Percentiles rank a stretch among this genome's conserved stretches.
Conservation (phyloP, 2,329 filamentous ascomycete species). For the Mycocentrospora acerina region DNA sequence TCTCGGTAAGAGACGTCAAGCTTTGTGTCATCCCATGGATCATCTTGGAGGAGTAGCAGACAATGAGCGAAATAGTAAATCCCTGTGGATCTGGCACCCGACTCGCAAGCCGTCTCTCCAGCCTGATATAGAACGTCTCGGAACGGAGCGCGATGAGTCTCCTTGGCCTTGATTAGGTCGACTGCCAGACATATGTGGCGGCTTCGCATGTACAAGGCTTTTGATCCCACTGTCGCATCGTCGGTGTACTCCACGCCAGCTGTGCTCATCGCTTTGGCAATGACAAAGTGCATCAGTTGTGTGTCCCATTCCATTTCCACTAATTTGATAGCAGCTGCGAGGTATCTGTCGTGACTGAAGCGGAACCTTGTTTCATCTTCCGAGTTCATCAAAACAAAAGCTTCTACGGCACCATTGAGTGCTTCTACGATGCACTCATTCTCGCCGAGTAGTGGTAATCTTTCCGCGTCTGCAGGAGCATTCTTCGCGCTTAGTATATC, state of each 20-base stretch:
- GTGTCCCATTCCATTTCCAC: conserved; percentile 62
- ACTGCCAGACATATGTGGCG: conserved; percentile 79
- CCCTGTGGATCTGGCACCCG: conserved; percentile 78
- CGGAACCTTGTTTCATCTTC: conserved; percentile 83
- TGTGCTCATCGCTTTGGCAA: conserved; percentile 78
- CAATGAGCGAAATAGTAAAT: conserved; percentile 79
- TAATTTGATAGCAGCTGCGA: conserved; percentile 64
- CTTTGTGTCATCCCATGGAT: conserved; percentile 71
- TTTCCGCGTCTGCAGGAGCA: conserved; percentile 42
- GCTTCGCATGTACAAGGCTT: conserved; percentile 68
- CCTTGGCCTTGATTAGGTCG: conserved; percentile 69
- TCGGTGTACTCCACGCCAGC: conserved; percentile 59
- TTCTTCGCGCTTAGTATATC: conserved; percentile 74
- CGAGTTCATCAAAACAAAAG: conserved; percentile 77
- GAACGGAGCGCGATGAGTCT: conserved; percentile 64
- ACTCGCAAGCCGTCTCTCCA: conserved; percentile 76
- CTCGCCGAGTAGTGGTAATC: conserved; percentile 54
- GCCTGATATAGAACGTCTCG: conserved; percentile 77
- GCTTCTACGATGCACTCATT: conserved; percentile 73
- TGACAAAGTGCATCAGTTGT: conserved; percentile 78
- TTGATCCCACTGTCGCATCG: conserved; percentile 52
- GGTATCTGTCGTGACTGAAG: conserved; percentile 86
- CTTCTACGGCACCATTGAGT: conserved; percentile 77
- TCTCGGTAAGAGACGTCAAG: conserved; percentile 83
- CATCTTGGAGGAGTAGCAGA: conserved; percentile 73